Conservation (phyloP, 345 rosid genomes). For the Orychophragmus violaceus region DNA sequence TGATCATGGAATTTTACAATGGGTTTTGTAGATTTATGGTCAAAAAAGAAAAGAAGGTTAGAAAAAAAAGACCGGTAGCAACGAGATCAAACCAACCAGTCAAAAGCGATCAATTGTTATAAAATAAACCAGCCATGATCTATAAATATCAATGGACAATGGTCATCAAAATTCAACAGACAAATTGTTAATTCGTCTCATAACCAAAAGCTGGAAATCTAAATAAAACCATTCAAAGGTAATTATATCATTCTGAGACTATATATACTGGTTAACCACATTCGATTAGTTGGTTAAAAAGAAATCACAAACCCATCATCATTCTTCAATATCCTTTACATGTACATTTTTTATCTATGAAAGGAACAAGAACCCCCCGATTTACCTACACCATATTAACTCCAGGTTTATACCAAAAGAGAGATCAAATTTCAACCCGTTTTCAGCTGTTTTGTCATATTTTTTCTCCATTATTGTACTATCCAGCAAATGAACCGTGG, state of each 20-base stretch:
- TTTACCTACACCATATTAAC: conserved; percentile 10
- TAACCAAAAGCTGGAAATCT: neutral
- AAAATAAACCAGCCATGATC: neutral
- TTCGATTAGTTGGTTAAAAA: conserved; percentile 4
- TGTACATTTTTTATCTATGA: conserved; percentile 20
- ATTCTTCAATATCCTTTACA: neutral
- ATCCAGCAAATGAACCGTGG: too few species aligned
- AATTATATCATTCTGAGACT: neutral
- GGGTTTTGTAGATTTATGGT: too few species aligned
- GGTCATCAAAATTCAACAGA: neutral
- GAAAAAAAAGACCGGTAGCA: neutral
- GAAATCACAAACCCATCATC: conserved; percentile 1
- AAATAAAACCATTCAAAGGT: neutral
- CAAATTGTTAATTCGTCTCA: neutral
- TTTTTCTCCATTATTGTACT: neutral
- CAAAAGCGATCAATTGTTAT: neutral
- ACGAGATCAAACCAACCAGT: conserved; percentile 11
- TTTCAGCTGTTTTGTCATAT: neutral
- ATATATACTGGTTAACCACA: neutral
- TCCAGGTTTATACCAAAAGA: neutral
- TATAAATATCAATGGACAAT: too few species aligned
- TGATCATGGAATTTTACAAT: too few species aligned
- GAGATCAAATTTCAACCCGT: neutral
- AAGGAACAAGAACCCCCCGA: neutral
- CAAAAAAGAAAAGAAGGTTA: too few species aligned